These are phyloP conservation scores for Ophiocordyceps camponoti-leonardi DNA, from an alignment of 2,329 filamentous ascomycete genomes.

Conservation along the genomic window DNA sequence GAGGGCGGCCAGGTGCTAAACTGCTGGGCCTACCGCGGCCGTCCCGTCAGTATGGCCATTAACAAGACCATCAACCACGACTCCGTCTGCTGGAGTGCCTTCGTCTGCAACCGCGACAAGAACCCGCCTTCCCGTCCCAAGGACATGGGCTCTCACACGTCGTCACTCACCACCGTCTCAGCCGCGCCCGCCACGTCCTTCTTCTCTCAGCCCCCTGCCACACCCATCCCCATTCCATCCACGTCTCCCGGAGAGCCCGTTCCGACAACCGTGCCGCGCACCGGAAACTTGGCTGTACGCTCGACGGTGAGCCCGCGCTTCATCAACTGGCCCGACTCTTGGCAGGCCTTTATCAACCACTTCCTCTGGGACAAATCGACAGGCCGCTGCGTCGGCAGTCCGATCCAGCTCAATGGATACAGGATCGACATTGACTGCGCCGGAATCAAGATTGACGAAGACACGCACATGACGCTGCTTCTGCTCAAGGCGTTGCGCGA, in stretches of 20 bases:
- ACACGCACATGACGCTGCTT: conserved; percentile 21
- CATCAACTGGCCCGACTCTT: conserved; percentile 21
- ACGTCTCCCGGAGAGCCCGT: conserved; percentile 10
- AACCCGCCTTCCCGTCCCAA: conserved; percentile 15
- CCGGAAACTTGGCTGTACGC: conserved; percentile 14
- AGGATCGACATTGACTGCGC: conserved; percentile 19
- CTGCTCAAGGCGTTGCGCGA: conserved; percentile 21
- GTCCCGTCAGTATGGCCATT: conserved; percentile 18
- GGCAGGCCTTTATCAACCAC: conserved; percentile 20
- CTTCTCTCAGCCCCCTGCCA: conserved; percentile 12
- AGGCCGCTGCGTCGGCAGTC: conserved; percentile 15
- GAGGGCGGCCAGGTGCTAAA: conserved; percentile 20
- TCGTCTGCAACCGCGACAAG: conserved; percentile 21
- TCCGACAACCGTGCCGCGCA: conserved; percentile 12
- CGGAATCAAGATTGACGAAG: conserved; percentile 18
- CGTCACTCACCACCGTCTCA: conserved; percentile 14
- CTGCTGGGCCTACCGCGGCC: conserved; percentile 24
- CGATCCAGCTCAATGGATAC: conserved; percentile 16
- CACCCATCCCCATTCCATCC: conserved; percentile 7
- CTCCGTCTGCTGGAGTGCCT: conserved; percentile 21
- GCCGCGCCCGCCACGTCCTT: conserved; percentile 15
- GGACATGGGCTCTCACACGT: conserved; percentile 18
- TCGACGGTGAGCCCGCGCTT: conserved; percentile 19
- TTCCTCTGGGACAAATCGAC: conserved; percentile 21
- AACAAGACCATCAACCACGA: conserved; percentile 20